phyloP scores from a whole-genome alignment of 441 rosid genomes.

The Erodium moschatum region DNA sequence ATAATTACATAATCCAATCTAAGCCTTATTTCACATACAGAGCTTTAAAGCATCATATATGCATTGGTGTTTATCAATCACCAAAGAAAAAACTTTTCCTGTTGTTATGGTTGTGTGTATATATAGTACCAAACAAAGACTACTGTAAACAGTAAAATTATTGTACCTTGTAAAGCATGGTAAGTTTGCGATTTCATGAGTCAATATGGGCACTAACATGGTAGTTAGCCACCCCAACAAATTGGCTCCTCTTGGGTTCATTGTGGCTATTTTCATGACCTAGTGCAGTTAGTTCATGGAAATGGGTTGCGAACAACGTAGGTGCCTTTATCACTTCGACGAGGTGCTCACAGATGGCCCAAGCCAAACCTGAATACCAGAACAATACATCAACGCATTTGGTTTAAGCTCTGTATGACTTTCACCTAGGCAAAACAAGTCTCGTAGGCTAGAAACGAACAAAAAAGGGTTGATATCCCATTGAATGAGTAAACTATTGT shows the following conservation, averaged over 20 bases:
- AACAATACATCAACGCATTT: not conserved
- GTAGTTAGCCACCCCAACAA: conserved; percentile 77
- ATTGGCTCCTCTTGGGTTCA: conserved; percentile 34
- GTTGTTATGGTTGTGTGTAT: not conserved
- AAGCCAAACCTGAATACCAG: conserved; percentile 67
- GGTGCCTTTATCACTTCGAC: conserved; percentile 86
- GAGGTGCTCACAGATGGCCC: conserved; percentile 99
- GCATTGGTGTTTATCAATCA: not conserved
- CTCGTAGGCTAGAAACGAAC: not conserved
- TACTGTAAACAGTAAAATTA: not conserved
- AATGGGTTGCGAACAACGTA: conserved; percentile 91
- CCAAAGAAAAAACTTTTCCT: conserved; percentile 1
- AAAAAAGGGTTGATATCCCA: too few species aligned
- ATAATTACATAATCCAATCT: not conserved
- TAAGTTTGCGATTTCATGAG: conserved; percentile 67
- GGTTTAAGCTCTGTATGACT: not conserved
- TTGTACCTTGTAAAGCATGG: conserved; percentile 93
- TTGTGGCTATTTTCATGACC: conserved; percentile 44
- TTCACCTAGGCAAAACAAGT: conserved; percentile 2
- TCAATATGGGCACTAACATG: conserved; percentile 98
- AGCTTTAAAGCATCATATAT: not conserved
- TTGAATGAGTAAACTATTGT: not conserved
- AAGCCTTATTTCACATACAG: not conserved
- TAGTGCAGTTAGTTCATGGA: conserved; percentile 93
- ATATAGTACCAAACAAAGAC: not conserved